Conservation (phyloP, 2,329 filamentous ascomycete species). For the Beauveria bassiana region DNA sequence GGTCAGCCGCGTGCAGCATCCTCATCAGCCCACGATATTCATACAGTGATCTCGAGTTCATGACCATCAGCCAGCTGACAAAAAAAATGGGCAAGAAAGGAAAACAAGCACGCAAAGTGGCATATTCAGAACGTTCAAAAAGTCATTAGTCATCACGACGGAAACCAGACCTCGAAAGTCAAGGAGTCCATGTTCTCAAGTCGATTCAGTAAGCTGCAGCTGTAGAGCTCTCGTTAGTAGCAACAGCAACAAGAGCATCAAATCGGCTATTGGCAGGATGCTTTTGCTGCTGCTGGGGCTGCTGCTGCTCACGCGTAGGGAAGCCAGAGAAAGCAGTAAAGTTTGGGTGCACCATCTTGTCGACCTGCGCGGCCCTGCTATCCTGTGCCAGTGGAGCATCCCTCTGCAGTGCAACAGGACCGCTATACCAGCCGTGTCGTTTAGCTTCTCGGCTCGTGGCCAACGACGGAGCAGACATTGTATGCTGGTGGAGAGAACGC, state of each 20-base stretch:
- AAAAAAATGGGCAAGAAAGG: background rate
- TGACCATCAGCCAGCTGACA: background rate
- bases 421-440: constrained; percentile 66
- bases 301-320: constrained; percentile 28
- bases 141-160: constrained; percentile 2
- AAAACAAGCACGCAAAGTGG: background rate
- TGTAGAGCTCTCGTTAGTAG: constrained; percentile 36
- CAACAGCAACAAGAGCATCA: constrained; percentile 37
- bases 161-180: background rate
- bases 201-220: constrained; percentile 30
- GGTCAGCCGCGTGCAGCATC: background rate
- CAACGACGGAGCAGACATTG: constrained; percentile 50
- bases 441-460: constrained; percentile 53
- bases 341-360: constrained; percentile 52
- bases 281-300: constrained; percentile 14
- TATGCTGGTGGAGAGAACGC: constrained; percentile 44
- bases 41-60: background rate
- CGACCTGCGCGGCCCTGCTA: constrained; percentile 37
- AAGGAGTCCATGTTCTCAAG: background rate
- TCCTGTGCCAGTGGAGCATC: constrained; percentile 26
- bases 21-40: constrained; percentile 1
- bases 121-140: background rate
- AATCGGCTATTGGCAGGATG: constrained; percentile 19
- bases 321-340: constrained; percentile 45
- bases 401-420: constrained; percentile 33